Evolutionary conservation across 805 yeast genomes (phyloP).

Genomic region (Wickerhamomyces strasburgensis): DNA sequence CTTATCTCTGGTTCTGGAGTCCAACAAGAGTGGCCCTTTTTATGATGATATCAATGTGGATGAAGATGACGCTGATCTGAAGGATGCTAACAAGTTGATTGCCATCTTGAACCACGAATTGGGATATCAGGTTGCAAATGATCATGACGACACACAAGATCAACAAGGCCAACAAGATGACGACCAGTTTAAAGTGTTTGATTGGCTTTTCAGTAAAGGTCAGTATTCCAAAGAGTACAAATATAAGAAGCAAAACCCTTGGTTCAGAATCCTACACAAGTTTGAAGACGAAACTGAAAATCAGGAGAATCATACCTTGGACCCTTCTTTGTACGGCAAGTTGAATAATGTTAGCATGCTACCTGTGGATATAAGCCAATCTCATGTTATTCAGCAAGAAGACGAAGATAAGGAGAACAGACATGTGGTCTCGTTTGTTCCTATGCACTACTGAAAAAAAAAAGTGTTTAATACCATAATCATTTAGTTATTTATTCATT

Average conservation of each 20-base stretch:
- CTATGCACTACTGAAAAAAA: too few relatives aligned
- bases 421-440: too few relatives aligned
- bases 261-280: constrained; percentile 16
- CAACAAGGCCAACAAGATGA: constrained; percentile 3
- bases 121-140: constrained; percentile 13
- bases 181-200: constrained; percentile 1
- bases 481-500: too few relatives aligned
- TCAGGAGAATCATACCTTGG: too few relatives aligned
- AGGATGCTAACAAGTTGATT: constrained; percentile 7
- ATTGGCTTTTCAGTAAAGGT: constrained; percentile 8
- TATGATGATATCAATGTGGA: constrained; percentile 3
- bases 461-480: too few relatives aligned
- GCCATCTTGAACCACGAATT: constrained; percentile 22
- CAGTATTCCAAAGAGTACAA: constrained; percentile 3
- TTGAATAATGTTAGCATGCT: background rate
- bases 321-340: too few relatives aligned
- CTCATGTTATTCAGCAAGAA: too few relatives aligned
- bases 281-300: too few relatives aligned
- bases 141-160: constrained; percentile 4
- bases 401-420: too few relatives aligned
- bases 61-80: constrained; percentile 17
- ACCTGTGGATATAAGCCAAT: background rate
- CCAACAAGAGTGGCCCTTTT: constrained; percentile 10
- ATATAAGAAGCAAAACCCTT: constrained; percentile 13
- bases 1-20: constrained; percentile 14